Base-by-base conservation (phyloP, 1,284 basidiomycete genomes). In the Gomphus sp. region DNA sequence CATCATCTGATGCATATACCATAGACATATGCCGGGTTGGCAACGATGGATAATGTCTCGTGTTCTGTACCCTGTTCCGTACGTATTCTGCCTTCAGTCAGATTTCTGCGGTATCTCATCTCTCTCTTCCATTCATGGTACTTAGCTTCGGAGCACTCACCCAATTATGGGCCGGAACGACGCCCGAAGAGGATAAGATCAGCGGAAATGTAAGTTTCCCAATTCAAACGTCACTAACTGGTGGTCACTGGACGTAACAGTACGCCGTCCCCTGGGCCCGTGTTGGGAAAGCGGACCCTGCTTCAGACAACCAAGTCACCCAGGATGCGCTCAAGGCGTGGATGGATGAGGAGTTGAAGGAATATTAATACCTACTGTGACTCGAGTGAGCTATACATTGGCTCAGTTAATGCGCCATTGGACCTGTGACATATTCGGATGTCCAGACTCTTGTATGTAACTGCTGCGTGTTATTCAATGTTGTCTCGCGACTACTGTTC, bases 211-310 rank as follows among this genome's bases (percentile, higher is more conserved):
- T 57, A 12, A 57, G 56, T 22, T 4, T 33, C 33, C n/a, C 22
- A 10, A 36, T 22, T 36, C n/a, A 2, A 43, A 2, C 12, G 4
- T 47, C 11, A 47, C 16, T 22, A 33, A 53, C 6, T 44, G 22
- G 9, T 34, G 10, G n/a, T 14, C 11, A 16, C 14, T 58, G 2
- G 8, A 12, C 37, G 12, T 25, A 6, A 33, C 52, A 59, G 58
- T 55, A 54, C 28, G 34, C 55, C 52, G 16, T 52, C 31, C 58
- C 58, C 14, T 59, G 58, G 58, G 58, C 58, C 2, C 58, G 58
- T 47, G 22, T 48, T 16, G 58, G 58, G 28, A 45, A 48, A 25
- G 43, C 58, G 2, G 43, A 55, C 33, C 52, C 58, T 6, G 22
- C 43, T 1, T 52, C 58, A 7, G 31, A 39, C n/a, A 55, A 55